phyloP scores from a whole-genome alignment of 2,329 filamentous ascomycete genomes.

The Penicillium sp. region DNA sequence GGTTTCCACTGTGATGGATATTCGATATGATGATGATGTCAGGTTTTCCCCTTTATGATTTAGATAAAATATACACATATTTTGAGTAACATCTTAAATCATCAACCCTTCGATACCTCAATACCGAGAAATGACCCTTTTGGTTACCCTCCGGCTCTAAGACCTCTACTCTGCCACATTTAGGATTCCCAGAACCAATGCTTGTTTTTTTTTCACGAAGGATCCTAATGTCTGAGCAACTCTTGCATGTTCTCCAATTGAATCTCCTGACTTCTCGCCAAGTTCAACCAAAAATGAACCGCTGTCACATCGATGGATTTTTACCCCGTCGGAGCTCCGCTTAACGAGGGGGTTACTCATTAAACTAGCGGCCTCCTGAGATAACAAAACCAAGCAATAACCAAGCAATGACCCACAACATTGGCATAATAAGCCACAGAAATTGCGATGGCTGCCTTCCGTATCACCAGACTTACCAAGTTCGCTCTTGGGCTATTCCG shows the following conservation, averaged over 20 bases:
- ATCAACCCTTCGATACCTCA: too few species aligned
- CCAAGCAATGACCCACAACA: neutral
- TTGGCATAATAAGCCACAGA: neutral
- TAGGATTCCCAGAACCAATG: neutral
- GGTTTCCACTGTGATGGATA: conserved; percentile 7
- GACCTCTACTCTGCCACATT: neutral
- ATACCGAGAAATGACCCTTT: neutral
- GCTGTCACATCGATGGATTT: neutral
- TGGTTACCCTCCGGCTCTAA: too few species aligned
- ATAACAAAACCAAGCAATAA: conserved; percentile 6
- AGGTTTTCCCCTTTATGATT: conserved; percentile 24
- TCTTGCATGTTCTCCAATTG: neutral
- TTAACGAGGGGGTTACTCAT: neutral
- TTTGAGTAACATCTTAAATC: neutral
- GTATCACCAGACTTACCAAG: neutral
- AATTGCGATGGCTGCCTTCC: neutral
- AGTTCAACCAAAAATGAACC: neutral
- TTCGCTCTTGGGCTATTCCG: neutral
- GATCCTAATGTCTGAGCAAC: neutral
- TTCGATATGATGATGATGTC: conserved; percentile 27
- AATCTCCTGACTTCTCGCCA: neutral
- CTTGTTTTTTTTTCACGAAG: neutral
- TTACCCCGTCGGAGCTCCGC: conserved; percentile 22
- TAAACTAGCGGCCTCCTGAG: conserved; percentile 3
- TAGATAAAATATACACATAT: conserved; percentile 18